Evolutionary conservation across 108 stramenopile genomes (phyloP).

Genomic region (Parietichytrium sp.): DNA sequence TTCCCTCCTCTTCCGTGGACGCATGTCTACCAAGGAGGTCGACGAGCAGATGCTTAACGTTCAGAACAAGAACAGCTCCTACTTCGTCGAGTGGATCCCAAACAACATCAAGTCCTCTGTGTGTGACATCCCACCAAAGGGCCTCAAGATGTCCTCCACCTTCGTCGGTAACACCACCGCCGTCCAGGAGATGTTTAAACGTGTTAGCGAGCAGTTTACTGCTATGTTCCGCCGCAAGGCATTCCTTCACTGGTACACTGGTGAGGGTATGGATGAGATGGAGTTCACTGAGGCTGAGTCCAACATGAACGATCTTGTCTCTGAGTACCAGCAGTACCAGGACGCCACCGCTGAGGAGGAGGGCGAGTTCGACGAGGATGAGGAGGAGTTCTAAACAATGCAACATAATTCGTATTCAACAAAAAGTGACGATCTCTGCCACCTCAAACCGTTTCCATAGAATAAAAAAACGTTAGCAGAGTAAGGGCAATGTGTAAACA

Average conservation of each 20-base stretch:
- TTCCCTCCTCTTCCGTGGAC: constrained; percentile 96
- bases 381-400: constrained; percentile 45
- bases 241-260: constrained; percentile 87
- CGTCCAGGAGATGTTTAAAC: constrained; percentile 87
- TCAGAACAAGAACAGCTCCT: constrained; percentile 95
- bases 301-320: constrained; percentile 77
- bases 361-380: constrained; percentile 72
- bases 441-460: too few species aligned
- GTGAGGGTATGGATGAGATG: constrained; percentile 77
- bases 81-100: constrained; percentile 99
- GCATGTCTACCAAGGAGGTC: constrained; percentile 78
- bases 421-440: too few species aligned
- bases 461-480: too few species aligned
- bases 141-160: constrained; percentile 77
- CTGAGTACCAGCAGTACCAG: constrained; percentile 84
- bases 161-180: constrained; percentile 94
- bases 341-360: constrained; percentile 76
- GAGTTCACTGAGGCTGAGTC: constrained; percentile 81
- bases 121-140: constrained; percentile 95
- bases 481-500: too few species aligned
- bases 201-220: constrained; percentile 81
- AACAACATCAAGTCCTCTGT: constrained; percentile 98
- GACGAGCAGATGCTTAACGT: constrained; percentile 96
- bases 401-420: too few species aligned
- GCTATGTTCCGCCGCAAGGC: constrained; percentile 92